Conservation (phyloP, 2,329 filamentous ascomycete species). For the Cordyceps sp. region DNA sequence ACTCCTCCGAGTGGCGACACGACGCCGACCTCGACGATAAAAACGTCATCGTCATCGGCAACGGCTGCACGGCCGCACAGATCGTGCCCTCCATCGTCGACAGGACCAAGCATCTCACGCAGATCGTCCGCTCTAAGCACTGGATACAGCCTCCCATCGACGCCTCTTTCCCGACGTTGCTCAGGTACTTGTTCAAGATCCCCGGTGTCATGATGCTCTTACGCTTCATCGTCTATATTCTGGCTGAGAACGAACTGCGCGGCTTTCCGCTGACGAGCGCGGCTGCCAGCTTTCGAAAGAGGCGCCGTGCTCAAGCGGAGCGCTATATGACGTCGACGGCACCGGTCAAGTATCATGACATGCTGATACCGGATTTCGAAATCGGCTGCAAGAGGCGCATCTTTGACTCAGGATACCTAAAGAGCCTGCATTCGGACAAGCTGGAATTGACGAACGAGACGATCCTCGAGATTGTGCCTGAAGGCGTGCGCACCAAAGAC, state of each 20-base stretch:
- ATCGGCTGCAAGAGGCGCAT: conserved; percentile 49
- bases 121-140: conserved; percentile 23
- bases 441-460: conserved; percentile 27
- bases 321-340: conserved; percentile 24
- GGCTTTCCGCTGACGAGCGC: conserved; percentile 23
- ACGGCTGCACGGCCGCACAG: conserved; percentile 36
- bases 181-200: conserved; percentile 23
- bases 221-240: conserved; percentile 22
- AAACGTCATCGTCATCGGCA: conserved; percentile 35
- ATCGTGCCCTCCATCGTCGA: conserved; percentile 27
- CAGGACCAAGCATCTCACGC: conserved; percentile 18
- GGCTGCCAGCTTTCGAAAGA: conserved; percentile 16
- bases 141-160: conserved; percentile 22
- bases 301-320: conserved; percentile 21
- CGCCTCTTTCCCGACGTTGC: conserved; percentile 3
- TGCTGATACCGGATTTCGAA: conserved; percentile 44
- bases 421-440: conserved; percentile 31
- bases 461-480: conserved; percentile 27
- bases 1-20: conserved; percentile 38
- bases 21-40: conserved; percentile 29
- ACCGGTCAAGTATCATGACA: conserved; percentile 42
- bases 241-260: conserved; percentile 14
- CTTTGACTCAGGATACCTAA: conserved; percentile 38
- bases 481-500: conserved; percentile 18
- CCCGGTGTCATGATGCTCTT: conserved; percentile 26